These are phyloP conservation scores for Agaricales sp. DNA, from an alignment of 1,284 basidiomycete genomes.

Conservation along the genomic window DNA sequence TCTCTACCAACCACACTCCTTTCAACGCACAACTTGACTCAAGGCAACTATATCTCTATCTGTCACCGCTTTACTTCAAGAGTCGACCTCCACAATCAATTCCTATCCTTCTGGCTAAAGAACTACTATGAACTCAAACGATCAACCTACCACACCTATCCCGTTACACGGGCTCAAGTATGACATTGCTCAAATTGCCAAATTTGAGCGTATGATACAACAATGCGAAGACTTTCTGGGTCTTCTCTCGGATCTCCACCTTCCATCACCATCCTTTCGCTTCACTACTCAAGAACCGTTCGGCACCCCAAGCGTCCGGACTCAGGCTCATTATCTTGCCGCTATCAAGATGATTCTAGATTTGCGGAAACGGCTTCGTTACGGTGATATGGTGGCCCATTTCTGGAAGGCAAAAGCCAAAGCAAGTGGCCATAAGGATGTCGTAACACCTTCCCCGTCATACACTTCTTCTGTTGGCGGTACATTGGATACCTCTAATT, in stretches of 20 bases:
- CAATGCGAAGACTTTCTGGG: not conserved
- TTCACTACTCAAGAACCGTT: not conserved
- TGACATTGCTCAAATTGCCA: not conserved
- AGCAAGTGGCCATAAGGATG: not conserved
- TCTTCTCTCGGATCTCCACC: not conserved
- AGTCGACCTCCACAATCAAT: too few relatives aligned
- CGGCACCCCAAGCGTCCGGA: not conserved
- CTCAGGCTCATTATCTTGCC: not conserved
- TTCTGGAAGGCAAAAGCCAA: not conserved
- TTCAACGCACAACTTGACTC: too few relatives aligned
- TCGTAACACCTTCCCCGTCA: not conserved
- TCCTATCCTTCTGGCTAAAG: too few relatives aligned
- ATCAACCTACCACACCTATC: not conserved
- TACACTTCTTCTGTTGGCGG: not conserved
- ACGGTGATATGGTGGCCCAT: not conserved
- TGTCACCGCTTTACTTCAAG: too few relatives aligned
- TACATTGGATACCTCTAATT: too few relatives aligned
- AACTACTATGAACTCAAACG: too few relatives aligned
- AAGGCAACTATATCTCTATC: too few relatives aligned
- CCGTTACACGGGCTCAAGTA: not conserved
- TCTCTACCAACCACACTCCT: too few relatives aligned
- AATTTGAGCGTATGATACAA: not conserved
- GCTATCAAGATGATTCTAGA: not conserved
- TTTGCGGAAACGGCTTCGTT: not conserved
- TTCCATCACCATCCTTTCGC: not conserved